Percentiles rank a stretch among this genome's conserved stretches.
These are phyloP conservation scores for Candida fluviatilis DNA, from an alignment of 805 yeast genomes.

Conservation along the genomic window DNA sequence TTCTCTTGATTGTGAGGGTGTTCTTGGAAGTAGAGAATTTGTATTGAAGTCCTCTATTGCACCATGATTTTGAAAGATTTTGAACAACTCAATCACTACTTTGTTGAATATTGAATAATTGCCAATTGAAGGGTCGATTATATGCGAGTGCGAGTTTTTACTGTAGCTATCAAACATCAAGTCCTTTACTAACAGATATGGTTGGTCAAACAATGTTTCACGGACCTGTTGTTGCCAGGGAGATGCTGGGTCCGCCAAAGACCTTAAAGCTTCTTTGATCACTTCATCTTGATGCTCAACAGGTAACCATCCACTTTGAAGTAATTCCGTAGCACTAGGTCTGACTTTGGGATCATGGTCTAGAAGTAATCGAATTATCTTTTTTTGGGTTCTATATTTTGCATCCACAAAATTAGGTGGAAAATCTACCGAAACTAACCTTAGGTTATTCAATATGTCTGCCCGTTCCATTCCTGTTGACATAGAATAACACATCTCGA, in stretches of 20 bases:
- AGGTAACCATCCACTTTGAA: conserved; percentile 81
- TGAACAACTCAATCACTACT: conserved; percentile 56
- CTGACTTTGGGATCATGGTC: conserved; percentile 76
- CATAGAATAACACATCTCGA: conserved; percentile 86
- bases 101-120: conserved; percentile 58
- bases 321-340: conserved; percentile 72
- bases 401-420: conserved; percentile 62
- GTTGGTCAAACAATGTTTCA: conserved; percentile 78
- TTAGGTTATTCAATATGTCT: conserved; percentile 57
- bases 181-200: conserved; percentile 81
- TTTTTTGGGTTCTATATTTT: conserved; percentile 54
- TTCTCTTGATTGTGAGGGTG: conserved; percentile 59
- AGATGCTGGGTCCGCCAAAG: conserved; percentile 83
- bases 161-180: conserved; percentile 65
- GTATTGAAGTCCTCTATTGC: conserved; percentile 77
- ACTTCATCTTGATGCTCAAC: conserved; percentile 87
- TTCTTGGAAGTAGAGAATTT: conserved; percentile 69
- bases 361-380: conserved; percentile 61
- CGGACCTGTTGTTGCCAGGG: conserved; percentile 94
- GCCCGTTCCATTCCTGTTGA: conserved; percentile 95
- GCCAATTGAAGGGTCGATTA: conserved; percentile 22
- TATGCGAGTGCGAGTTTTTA: conserved; percentile 19
- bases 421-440: conserved; percentile 58
- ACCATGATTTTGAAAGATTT: conserved; percentile 75
- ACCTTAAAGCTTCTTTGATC: conserved; percentile 81